Percentiles rank a stretch among this genome's conserved stretches.
Conservation (phyloP, 768 basidiomycete genomes). For the Guyanaporus albipodus region DNA sequence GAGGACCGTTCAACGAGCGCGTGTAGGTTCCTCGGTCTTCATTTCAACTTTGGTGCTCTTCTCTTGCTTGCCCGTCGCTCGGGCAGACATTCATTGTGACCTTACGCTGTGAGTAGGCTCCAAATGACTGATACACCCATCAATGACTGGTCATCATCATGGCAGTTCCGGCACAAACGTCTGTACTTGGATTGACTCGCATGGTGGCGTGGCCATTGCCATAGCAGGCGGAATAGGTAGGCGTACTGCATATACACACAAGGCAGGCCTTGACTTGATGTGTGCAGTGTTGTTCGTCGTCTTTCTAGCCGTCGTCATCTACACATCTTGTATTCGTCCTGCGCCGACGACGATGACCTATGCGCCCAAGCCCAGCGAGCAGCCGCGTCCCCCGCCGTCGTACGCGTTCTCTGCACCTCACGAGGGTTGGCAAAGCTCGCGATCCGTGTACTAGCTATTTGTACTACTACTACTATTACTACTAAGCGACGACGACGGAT, state of each 20-base stretch:
- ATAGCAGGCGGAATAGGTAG: slow-evolving; percentile 3
- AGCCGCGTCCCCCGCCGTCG: not conserved
- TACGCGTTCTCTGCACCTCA: slow-evolving; percentile 5
- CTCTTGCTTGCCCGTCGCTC: slow-evolving; percentile 8
- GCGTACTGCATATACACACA: not conserved
- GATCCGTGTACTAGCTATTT: no score
- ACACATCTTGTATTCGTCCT: no score
- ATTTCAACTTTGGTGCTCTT: slow-evolving; percentile 4
- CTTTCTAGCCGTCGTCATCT: not conserved
- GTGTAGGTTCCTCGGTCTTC: slow-evolving; percentile 1
- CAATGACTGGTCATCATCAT: not conserved
- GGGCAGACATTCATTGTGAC: slow-evolving; percentile 9
- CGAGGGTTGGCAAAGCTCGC: not conserved
- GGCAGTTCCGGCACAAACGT: slow-evolving; percentile 5
- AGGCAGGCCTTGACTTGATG: not conserved
- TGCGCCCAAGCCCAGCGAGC: no score
- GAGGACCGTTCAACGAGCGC: not conserved
- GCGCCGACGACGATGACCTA: not conserved
- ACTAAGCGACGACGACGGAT: no score
- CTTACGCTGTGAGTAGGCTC: slow-evolving; percentile 2
- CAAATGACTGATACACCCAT: not conserved
- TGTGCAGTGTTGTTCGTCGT: slow-evolving; percentile 4
- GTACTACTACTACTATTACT: no score
- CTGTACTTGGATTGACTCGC: slow-evolving; percentile 5
- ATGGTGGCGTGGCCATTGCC: not conserved